These are phyloP conservation scores for Epichloe amarillans DNA, from an alignment of 2,329 filamentous ascomycete species.

Conservation along the genomic window DNA sequence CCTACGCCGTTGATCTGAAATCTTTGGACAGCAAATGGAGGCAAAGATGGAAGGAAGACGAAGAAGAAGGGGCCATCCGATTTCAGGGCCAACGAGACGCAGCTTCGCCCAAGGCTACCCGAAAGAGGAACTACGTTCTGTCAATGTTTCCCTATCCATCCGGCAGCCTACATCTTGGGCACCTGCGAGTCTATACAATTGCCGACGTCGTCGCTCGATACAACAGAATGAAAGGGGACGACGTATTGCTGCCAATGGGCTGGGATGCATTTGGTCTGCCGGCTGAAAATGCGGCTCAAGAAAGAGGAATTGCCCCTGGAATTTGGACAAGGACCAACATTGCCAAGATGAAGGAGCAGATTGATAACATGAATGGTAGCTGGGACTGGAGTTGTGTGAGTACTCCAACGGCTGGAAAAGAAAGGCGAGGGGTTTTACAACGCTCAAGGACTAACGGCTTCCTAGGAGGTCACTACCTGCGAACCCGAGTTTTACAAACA, in stretches of 20 bases:
- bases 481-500: conserved; percentile 80
- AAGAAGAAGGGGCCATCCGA: conserved; percentile 9
- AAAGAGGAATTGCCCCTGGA: conserved; percentile 63
- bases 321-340: conserved; percentile 75
- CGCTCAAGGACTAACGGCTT: not conserved
- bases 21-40: conserved; percentile 39
- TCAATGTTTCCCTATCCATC: conserved; percentile 94
- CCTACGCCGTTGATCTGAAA: conserved; percentile 32
- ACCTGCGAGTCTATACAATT: conserved; percentile 81
- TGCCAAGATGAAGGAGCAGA: conserved; percentile 68
- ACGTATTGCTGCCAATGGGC: conserved; percentile 79
- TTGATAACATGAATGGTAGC: conserved; percentile 63
- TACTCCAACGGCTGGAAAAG: conserved; percentile 8
- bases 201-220: conserved; percentile 75
- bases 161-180: conserved; percentile 72
- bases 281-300: conserved; percentile 82
- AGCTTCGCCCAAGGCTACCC: conserved; percentile 18
- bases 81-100: conserved; percentile 8
- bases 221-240: conserved; percentile 56
- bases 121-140: conserved; percentile 48
- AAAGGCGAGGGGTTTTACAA: not conserved
- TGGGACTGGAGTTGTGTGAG: conserved; percentile 76
- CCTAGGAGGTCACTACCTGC: conserved; percentile 70
- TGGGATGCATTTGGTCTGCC: conserved; percentile 90
- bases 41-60: conserved; percentile 25